A percentile compares a stretch with the other conserved stretches of the same genome.
Conservation (phyloP, 352 stramenopile genomes). For the Phytophthora constricta region DNA sequence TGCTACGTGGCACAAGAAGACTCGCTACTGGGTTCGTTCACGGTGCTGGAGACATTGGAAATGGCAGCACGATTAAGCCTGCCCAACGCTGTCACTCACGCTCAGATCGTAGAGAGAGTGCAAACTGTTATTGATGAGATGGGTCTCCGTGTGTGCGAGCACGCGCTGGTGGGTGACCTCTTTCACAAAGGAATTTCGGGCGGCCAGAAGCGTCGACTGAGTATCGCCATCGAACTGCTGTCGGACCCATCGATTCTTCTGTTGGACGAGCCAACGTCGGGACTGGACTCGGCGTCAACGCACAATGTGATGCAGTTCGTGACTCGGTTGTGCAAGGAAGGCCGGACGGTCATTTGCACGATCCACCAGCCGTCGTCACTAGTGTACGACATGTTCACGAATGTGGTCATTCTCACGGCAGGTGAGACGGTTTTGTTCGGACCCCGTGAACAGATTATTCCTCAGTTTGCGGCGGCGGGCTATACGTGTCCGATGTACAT, state of each 20-base stretch:
- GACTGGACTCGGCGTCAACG: constrained; percentile 91
- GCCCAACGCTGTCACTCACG: constrained; percentile 39
- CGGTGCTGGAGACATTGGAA: constrained; percentile 68
- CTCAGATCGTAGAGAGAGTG: constrained; percentile 54
- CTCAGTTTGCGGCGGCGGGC: constrained; percentile 53
- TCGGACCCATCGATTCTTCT: constrained; percentile 94
- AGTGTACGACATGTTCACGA: constrained; percentile 67
- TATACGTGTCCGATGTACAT: constrained; percentile 65
- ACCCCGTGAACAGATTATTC: constrained; percentile 53
- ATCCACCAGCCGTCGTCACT: constrained; percentile 86
- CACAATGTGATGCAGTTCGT: constrained; percentile 88
- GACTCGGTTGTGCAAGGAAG: constrained; percentile 44
- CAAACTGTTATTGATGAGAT: constrained; percentile 71
- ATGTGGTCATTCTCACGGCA: constrained; percentile 62
- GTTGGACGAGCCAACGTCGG: constrained; percentile 94
- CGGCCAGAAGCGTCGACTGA: constrained; percentile 91
- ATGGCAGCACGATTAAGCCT: constrained; percentile 67
- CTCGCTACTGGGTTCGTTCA: constrained; percentile 68
- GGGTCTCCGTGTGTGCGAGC: constrained; percentile 58
- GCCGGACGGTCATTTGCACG: constrained; percentile 85
- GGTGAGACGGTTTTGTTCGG: constrained; percentile 93
- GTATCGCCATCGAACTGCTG: constrained; percentile 94
- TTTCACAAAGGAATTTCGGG: constrained; percentile 87
- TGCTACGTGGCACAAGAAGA: constrained; percentile 72
- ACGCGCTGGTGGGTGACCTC: constrained; percentile 80